These are phyloP conservation scores for Mucor ambiguus DNA, from an alignment of 371 early-diverging fungal species.

Conservation along the genomic window DNA sequence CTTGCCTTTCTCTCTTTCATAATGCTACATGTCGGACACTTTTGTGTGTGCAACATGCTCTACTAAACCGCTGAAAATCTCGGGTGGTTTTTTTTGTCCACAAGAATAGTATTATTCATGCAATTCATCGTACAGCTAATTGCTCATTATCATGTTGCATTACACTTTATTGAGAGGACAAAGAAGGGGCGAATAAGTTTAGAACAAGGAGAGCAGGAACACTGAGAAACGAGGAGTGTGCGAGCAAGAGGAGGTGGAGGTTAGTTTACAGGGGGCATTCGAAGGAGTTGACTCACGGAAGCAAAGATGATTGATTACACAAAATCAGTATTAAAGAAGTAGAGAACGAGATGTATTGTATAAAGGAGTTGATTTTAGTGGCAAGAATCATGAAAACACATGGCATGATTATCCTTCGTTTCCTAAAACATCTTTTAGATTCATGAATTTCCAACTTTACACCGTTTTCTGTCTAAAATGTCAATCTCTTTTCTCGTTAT, in stretches of 20 bases:
- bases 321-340: background rate
- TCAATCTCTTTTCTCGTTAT: background rate
- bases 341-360: background rate
- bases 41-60: background rate
- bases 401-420: conserved; percentile 2
- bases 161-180: conserved; percentile 23
- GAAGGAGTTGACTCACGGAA: conserved; percentile 87
- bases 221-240: conserved; percentile 69
- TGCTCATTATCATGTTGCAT: background rate
- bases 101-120: background rate
- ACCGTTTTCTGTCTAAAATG: background rate
- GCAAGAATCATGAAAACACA: conserved; percentile 3
- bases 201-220: conserved; percentile 94
- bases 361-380: background rate
- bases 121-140: background rate
- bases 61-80: conserved; percentile 1
- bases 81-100: background rate
- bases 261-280: conserved; percentile 50
- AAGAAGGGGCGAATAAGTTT: conserved; percentile 89
- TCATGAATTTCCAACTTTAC: background rate
- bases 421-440: background rate
- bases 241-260: background rate
- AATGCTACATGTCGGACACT: background rate
- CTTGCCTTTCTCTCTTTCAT: background rate
- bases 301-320: conserved; percentile 13